Percentiles rank a stretch among this genome's conserved stretches.
These are phyloP conservation scores for Dillenia suffruticosa DNA, from an alignment of 164 flowering plant species.

Conservation along the genomic window DNA sequence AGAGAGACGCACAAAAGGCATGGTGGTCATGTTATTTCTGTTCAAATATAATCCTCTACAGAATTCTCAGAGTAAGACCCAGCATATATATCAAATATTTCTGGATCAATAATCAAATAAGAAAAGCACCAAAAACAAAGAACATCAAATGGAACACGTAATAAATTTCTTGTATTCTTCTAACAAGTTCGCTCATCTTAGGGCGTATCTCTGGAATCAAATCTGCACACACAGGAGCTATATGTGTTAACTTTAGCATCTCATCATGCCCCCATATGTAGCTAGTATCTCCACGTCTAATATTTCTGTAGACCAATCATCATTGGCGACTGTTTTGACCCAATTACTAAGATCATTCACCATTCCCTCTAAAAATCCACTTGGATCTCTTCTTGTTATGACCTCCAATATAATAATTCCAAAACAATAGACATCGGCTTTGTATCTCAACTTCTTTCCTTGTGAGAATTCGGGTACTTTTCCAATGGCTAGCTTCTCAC, in stretches of 20 bases:
- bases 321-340: slow-evolving; percentile 39
- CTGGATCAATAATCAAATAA: too few relatives aligned
- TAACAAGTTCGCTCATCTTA: slow-evolving; percentile 39
- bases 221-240: slow-evolving; percentile 56
- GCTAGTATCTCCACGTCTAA: slow-evolving; percentile 45
- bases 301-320: slow-evolving; percentile 61
- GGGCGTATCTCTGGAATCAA: slow-evolving; percentile 47
- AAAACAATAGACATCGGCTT: slow-evolving; percentile 61
- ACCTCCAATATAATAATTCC: slow-evolving; percentile 54
- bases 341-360: slow-evolving; percentile 39
- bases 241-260: slow-evolving; percentile 49
- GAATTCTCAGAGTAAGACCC: too few relatives aligned
- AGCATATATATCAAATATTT: too few relatives aligned
- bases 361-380: slow-evolving; percentile 11
- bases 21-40: too few relatives aligned
- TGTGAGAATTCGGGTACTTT: slow-evolving; percentile 40
- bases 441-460: slow-evolving; percentile 40
- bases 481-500: slow-evolving; percentile 28
- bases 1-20: too few relatives aligned
- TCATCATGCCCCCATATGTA: slow-evolving; percentile 39
- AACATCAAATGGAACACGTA: too few relatives aligned
- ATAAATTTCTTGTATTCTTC: slow-evolving; percentile 30
- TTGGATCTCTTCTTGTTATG: slow-evolving; percentile 51
- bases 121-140: too few relatives aligned
- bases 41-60: too few relatives aligned